These are phyloP conservation scores for Aspergillus quadrilineatus DNA, from an alignment of 2,329 filamentous ascomycete species.

Conservation along the genomic window DNA sequence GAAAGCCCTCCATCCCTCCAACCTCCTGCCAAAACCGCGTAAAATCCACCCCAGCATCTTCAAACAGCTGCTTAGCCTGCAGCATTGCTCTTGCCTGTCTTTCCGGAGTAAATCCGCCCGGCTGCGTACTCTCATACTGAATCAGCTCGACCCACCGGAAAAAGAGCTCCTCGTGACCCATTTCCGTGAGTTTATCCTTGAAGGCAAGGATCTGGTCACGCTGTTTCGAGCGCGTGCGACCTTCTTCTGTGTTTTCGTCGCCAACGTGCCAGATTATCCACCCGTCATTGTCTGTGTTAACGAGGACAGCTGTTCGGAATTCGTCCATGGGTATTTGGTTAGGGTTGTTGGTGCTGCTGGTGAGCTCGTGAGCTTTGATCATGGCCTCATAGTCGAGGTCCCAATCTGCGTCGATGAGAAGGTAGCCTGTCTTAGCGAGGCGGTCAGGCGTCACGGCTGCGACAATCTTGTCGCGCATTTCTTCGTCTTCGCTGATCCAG, in stretches of 20 bases:
- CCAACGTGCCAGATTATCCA: constrained; percentile 67
- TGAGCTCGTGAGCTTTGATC: constrained; percentile 68
- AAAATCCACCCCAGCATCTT: constrained; percentile 74
- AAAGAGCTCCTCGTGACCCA: constrained; percentile 87
- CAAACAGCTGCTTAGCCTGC: constrained; percentile 74
- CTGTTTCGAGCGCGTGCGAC: constrained; percentile 36
- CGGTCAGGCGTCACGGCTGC: constrained; percentile 67
- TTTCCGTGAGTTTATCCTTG: constrained; percentile 68
- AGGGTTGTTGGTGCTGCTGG: constrained; percentile 49
- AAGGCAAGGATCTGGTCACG: constrained; percentile 74
- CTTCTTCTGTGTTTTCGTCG: constrained; percentile 51
- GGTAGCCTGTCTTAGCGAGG: constrained; percentile 79
- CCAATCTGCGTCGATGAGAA: constrained; percentile 82
- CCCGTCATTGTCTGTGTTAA: constrained; percentile 66
- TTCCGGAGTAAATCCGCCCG: constrained; percentile 74
- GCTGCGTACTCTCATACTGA: constrained; percentile 77
- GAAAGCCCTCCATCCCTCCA: constrained; percentile 59
- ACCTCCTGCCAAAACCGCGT: constrained; percentile 74
- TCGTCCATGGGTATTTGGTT: constrained; percentile 56
- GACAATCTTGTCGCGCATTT: constrained; percentile 57
- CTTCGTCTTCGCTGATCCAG: constrained; percentile 52
- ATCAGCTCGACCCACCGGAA: constrained; percentile 91
- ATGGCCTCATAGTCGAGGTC: constrained; percentile 84
- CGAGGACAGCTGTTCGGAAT: constrained; percentile 68
- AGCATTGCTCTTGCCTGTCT: constrained; percentile 69